These are phyloP conservation scores for Aspergillus ostianus DNA, from an alignment of 495 filamentous ascomycete genomes.

Conservation along the genomic window DNA sequence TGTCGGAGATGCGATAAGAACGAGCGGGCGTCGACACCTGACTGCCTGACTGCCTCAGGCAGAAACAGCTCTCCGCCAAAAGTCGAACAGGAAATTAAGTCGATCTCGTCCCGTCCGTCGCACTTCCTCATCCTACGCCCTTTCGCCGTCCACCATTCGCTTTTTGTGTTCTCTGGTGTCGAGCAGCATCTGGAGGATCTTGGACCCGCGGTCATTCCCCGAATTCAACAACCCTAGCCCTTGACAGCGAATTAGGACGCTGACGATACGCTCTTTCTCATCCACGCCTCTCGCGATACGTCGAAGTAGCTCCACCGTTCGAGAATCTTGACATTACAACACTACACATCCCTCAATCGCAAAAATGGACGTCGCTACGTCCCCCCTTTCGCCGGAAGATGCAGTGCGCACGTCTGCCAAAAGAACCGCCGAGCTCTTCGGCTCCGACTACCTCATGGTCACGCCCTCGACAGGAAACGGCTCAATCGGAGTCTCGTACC, in stretches of 20 bases:
- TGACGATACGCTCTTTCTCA: constrained; percentile 6
- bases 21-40: constrained; percentile 7
- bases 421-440: constrained; percentile 66
- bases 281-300: neutral
- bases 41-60: constrained; percentile 26
- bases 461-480: constrained; percentile 43
- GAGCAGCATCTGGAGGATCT: neutral
- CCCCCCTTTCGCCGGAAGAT: constrained; percentile 36
- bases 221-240: neutral
- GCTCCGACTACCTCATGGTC: constrained; percentile 54
- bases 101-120: neutral
- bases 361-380: constrained; percentile 32
- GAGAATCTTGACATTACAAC: constrained; percentile 6
- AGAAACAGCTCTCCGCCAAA: constrained; percentile 17
- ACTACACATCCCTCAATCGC: constrained; percentile 5
- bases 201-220: neutral
- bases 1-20: constrained; percentile 1
- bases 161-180: neutral
- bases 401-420: constrained; percentile 61
- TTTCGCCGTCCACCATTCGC: constrained; percentile 1
- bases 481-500: constrained; percentile 53
- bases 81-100: constrained; percentile 17
- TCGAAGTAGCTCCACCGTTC: neutral
- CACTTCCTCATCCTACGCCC: neutral
- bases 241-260: constrained; percentile 7